These are phyloP conservation scores for Corymbia calophylla DNA, from an alignment of 441 rosid species.

Conservation along the genomic window DNA sequence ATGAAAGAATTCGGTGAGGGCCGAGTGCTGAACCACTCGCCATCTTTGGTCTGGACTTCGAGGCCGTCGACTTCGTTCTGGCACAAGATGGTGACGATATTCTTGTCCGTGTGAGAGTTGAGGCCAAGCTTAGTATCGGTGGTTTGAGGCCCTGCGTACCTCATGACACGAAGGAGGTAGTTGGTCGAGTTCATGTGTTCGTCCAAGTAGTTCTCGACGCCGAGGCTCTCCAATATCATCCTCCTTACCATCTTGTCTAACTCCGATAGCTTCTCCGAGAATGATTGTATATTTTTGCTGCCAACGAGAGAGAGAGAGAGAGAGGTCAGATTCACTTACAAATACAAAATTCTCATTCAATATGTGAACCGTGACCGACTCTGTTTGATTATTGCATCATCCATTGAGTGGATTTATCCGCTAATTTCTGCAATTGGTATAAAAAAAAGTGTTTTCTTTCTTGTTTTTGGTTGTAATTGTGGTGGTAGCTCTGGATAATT, in stretches of 20 bases:
- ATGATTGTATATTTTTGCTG: neutral
- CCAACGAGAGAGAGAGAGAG: neutral
- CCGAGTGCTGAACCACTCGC: neutral
- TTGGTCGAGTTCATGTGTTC: conserved; percentile 5
- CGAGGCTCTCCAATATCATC: conserved; percentile 4
- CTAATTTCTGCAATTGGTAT: neutral
- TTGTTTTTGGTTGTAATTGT: neutral
- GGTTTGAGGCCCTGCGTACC: neutral
- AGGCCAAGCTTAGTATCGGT: neutral
- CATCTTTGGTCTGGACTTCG: neutral
- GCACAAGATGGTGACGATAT: neutral
- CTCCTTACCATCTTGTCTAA: neutral
- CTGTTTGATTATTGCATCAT: neutral
- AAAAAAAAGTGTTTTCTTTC: neutral
- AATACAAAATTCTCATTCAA: neutral
- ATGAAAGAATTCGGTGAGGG: neutral
- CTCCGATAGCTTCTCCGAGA: neutral
- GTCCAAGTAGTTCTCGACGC: neutral
- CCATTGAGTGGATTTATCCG: neutral
- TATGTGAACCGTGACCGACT: neutral
- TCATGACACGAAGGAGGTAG: neutral
- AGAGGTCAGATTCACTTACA: neutral
- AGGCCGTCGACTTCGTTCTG: conserved; percentile 5
- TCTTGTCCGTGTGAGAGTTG: neutral
- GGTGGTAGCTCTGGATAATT: neutral